Evolutionary conservation across 2,329 filamentous ascomycete species (phyloP).

Genomic region (Ilyonectria robusta): DNA sequence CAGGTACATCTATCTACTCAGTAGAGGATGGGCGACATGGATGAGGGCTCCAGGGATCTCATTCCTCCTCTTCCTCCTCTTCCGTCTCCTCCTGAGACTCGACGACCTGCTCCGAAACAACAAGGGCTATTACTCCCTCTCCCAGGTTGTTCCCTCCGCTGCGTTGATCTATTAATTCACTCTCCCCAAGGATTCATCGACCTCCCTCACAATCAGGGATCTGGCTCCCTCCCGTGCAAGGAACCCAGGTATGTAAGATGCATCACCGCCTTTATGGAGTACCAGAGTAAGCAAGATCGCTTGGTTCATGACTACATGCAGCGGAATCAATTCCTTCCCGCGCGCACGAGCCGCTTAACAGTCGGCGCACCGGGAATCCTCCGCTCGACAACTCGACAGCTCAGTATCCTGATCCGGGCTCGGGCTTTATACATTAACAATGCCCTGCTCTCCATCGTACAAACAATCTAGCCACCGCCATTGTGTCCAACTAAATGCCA

Average conservation of each 20-base stretch:
- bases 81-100: neutral
- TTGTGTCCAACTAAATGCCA: constrained; percentile 8
- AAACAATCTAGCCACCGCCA: constrained; percentile 13
- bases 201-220: neutral
- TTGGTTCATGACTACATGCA: neutral
- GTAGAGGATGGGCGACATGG: neutral
- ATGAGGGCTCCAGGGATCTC: neutral
- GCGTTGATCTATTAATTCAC: neutral
- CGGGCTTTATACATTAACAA: constrained; percentile 10
- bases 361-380: constrained; percentile 1
- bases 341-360: constrained; percentile 31
- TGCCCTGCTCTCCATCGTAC: constrained; percentile 19
- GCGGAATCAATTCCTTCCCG: constrained; percentile 19
- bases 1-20: no score
- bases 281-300: neutral
- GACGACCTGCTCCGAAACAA: neutral
- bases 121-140: neutral
- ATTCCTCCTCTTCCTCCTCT: neutral
- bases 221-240: neutral
- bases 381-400: neutral
- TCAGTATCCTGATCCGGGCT: neutral
- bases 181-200: neutral
- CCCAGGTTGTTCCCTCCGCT: neutral
- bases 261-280: neutral
- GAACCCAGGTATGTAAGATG: neutral